Evolutionary conservation across 768 basidiomycete genomes (phyloP).

Genomic region (Auriscalpium vulgare): DNA sequence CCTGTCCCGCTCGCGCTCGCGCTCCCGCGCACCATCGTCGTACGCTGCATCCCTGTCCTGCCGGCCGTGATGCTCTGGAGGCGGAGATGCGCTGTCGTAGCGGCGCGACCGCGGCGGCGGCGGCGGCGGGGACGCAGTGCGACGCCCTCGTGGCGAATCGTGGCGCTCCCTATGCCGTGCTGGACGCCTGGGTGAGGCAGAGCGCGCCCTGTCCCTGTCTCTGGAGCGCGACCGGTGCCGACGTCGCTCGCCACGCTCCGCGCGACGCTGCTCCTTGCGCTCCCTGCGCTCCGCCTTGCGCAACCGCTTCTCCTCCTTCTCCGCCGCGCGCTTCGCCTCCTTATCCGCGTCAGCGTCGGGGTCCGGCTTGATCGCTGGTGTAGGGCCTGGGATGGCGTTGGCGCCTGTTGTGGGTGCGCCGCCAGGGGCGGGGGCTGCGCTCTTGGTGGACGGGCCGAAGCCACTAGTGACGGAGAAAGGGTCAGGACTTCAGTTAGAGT

Average conservation of each 20-base stretch:
- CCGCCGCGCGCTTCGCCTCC: conserved; percentile 24
- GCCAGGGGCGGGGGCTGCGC: neutral
- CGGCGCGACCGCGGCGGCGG: neutral
- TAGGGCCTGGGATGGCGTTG: conserved; percentile 21
- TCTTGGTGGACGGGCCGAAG: conserved; percentile 48
- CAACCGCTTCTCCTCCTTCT: conserved; percentile 58
- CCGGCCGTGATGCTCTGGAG: conserved; percentile 16
- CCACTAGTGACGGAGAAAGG: conserved; percentile 38
- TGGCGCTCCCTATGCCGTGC: neutral
- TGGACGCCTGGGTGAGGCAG: neutral
- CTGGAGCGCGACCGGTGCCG: conserved; percentile 23
- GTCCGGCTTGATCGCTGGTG: conserved; percentile 1
- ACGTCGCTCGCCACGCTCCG: conserved; percentile 7
- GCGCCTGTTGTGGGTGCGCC: conserved; percentile 21
- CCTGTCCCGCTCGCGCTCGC: conserved; percentile 37
- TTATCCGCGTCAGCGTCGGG: conserved; percentile 18
- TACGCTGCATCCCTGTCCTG: conserved; percentile 18
- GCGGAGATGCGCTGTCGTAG: conserved; percentile 8
- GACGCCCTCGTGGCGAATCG: neutral
- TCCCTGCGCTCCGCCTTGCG: conserved; percentile 42
- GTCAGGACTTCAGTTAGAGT: neutral
- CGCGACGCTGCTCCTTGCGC: conserved; percentile 9
- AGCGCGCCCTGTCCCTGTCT: too few species aligned
- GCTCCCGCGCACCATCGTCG: conserved; percentile 25
- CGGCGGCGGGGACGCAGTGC: too few species aligned